Percentiles rank a stretch among this genome's conserved stretches.
Conservation (phyloP, 306 rosid species). For the Phaseolus lunatus region DNA sequence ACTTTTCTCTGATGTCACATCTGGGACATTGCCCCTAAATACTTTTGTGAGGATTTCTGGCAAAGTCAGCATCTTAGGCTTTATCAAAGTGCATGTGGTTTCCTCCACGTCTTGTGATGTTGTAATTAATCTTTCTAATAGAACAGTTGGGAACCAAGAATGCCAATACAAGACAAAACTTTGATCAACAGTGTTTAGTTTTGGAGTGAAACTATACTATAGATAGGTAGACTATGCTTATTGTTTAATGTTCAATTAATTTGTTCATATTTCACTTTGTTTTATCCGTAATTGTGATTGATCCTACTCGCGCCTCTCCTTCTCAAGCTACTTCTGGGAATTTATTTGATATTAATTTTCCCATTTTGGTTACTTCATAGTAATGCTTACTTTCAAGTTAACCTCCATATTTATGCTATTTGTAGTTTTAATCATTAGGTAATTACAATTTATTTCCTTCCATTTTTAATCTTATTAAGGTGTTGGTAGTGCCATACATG, state of each 20-base stretch:
- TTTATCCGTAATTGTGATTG: conserved; percentile 3
- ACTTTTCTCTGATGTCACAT: conserved; percentile 58
- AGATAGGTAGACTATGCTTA: not conserved
- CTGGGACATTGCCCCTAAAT: conserved; percentile 71
- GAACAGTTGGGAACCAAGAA: conserved; percentile 51
- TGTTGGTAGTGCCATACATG: not conserved
- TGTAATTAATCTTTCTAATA: conserved; percentile 45
- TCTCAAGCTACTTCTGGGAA: conserved; percentile 8
- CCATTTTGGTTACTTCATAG: conserved; percentile 23
- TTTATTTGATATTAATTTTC: conserved; percentile 10
- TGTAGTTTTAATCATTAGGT: not conserved
- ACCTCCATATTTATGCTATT: not conserved
- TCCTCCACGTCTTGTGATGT: conserved; percentile 73
- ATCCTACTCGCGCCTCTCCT: not conserved
- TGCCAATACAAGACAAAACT: conserved; percentile 72
- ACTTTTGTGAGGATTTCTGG: conserved; percentile 58
- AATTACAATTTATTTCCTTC: not conserved
- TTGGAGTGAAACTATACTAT: not conserved
- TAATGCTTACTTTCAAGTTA: not conserved
- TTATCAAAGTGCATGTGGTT: conserved; percentile 62
- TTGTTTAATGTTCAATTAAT: conserved; percentile 10
- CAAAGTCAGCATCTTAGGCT: conserved; percentile 60
- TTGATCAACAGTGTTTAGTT: conserved; percentile 30
- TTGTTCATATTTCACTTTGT: conserved; percentile 28
- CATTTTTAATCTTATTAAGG: not conserved